Base-by-base conservation (phyloP, 2,329 filamentous ascomycete species). In the Sclerotinia subarctica region DNA sequence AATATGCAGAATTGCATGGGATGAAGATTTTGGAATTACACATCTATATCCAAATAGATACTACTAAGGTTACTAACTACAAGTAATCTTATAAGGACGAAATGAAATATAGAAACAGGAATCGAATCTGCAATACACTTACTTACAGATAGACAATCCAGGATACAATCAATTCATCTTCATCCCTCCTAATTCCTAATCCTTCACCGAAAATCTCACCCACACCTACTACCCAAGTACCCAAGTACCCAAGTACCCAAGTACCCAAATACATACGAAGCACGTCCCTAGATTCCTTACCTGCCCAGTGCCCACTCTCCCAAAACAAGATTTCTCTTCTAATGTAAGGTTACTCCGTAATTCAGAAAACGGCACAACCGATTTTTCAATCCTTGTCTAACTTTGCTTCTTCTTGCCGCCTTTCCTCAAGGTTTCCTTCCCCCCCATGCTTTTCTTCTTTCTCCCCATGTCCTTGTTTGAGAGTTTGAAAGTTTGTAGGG, bases 341-440 rank as follows among this genome's bases (percentile, higher is more conserved):
- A 42, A 38, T 11, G 5, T 38, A 13, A 29, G 29, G 29, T 29
- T 13, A 38, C 35, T 38, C 35, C 38, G 38, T 7, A 38, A 38
- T 38, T 38, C 19, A 29, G 17, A 15, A 42, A 24, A 47, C 59
- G 46, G 59, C 29, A 63, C 59, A 51, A 38, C 21, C 13, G 21
- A 38, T 51, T 51, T 46, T 21, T 2, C 24, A 29, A 26, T 35
- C 57, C 53, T 57, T 35, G 44, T 29, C 42, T 29, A 6, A 11
- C 24, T 60, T 32, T 47, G 17, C 24, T 47, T 26, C 7, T 29
- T 42, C n/a, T 47, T 10, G 19, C 57, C 44, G 13, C 24, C 10
- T 49, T 49, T 17, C 35, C 42, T 44, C 24, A 10, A 15, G 2
- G 35, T 35, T 5, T 6, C 0, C 1, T 5, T 6, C 0, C 1